Base-by-base conservation (phyloP, 129 eudicot genomes). In the Heracleum sosnowskyi region DNA sequence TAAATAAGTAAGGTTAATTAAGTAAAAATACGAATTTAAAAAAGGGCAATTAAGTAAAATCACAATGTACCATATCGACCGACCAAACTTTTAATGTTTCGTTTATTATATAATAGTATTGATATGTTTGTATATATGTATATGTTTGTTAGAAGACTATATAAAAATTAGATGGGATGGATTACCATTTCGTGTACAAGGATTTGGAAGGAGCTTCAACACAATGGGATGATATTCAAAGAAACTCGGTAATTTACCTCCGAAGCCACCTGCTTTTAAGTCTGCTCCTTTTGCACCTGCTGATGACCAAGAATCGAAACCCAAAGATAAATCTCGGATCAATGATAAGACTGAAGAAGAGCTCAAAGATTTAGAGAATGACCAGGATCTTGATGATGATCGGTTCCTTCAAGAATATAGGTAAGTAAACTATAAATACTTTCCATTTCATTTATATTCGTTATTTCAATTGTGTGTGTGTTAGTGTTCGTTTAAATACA, bases 291-390 rank as follows among this genome's bases (percentile, higher is more conserved):
- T 89, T 73, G 69, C 89, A 40, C 98, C 98, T 28, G 92, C 96
- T 8, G 92, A 88, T 74, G 98, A 91, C n/a, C 87, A 87, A 79
- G 93, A 86, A 72, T 86, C 98, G 63, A 82, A 84, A 70, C 91
- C 93, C 46, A 91, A 87, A 82, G 90, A 85, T 83, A 83, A 87
- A 81, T 74, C 85, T 42, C 91, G 98, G 98, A 86, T 93, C 77
- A 93, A 93, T 76, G 74, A 80, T 77, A 93, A 93, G 78, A 93
- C 96, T 29, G 92, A 88, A 81, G 97, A 91, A 28, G 93, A 91
- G 84, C 97, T 93, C 17, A 93, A 91, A 79, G 98, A 93, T 84
- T 92, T 93, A 29, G 97, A 93, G 74, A 97, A 93, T 76, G 97
- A 93, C 77, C 84, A 29, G 29, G 75, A 78, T 79, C 73, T 91